Conservation (phyloP, 768 basidiomycete species). For the Serpula lacrymans region DNA sequence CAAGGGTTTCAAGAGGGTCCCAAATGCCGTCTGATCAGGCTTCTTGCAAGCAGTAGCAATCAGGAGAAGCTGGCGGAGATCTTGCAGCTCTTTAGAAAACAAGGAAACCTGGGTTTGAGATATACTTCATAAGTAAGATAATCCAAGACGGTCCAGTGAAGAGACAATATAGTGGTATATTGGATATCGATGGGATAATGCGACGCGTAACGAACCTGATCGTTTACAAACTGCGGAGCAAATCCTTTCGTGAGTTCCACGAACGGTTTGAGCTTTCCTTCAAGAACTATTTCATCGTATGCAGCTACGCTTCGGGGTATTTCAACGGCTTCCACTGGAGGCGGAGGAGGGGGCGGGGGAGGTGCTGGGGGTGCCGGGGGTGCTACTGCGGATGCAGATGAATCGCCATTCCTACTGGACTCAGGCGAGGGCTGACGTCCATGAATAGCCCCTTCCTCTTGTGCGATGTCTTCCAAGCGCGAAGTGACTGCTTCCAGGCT, state of each 20-base stretch:
- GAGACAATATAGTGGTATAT: neutral
- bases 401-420: constrained; percentile 18
- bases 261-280: constrained; percentile 72
- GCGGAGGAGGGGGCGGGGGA: constrained; percentile 34
- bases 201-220: constrained; percentile 58
- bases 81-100: constrained; percentile 62
- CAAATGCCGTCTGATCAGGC: constrained; percentile 61
- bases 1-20: constrained; percentile 61
- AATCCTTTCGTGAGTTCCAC: constrained; percentile 68
- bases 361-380: constrained; percentile 30
- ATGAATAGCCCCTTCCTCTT: constrained; percentile 10
- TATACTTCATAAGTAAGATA: constrained; percentile 3
- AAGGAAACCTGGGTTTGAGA: constrained; percentile 52
- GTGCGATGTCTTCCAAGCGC: constrained; percentile 74
- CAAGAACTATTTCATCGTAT: constrained; percentile 71
- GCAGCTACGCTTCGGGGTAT: constrained; percentile 61
- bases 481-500: constrained; percentile 93
- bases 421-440: constrained; percentile 29
- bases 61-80: constrained; percentile 66
- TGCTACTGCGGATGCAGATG: constrained; percentile 24
- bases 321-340: constrained; percentile 36
- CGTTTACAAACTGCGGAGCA: constrained; percentile 63
- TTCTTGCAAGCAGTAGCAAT: constrained; percentile 74
- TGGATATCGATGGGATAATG: constrained; percentile 1
- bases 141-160: constrained; percentile 7